Percentiles rank a stretch among this genome's conserved stretches.
phyloP scores from a whole-genome alignment of 2,329 filamentous ascomycete species.

The Colletotrichum sp. region DNA sequence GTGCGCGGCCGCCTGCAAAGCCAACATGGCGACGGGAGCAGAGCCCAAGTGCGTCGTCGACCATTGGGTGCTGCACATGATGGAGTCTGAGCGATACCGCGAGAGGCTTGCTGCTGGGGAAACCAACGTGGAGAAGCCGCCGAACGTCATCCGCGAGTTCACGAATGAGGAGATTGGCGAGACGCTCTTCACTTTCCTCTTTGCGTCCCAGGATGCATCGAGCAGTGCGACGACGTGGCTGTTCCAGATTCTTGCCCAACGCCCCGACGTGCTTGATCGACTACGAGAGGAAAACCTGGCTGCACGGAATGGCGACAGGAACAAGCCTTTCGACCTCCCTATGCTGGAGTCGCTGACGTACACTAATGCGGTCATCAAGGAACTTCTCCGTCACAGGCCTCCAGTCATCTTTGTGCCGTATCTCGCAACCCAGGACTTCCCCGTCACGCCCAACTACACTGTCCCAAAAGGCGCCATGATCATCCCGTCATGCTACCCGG shows the following conservation, averaged over 20 bases:
- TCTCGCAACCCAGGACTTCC: slow-evolving; percentile 50
- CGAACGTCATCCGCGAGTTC: slow-evolving; percentile 55
- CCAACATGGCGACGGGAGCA: slow-evolving; percentile 73
- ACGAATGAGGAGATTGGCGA: slow-evolving; percentile 53
- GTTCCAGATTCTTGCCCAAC: slow-evolving; percentile 56
- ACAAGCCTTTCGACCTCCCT: slow-evolving; percentile 42
- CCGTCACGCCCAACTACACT: slow-evolving; percentile 51
- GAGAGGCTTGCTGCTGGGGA: slow-evolving; percentile 67
- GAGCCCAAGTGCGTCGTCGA: slow-evolving; percentile 77
- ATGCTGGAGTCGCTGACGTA: slow-evolving; percentile 57
- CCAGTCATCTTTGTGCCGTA: slow-evolving; percentile 62
- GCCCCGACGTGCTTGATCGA: slow-evolving; percentile 51
- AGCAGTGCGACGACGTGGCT: slow-evolving; percentile 59
- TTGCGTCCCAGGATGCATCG: slow-evolving; percentile 58
- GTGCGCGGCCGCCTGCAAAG: slow-evolving; percentile 75
- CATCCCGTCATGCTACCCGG: slow-evolving; percentile 56
- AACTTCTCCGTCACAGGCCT: slow-evolving; percentile 55
- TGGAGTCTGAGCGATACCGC: slow-evolving; percentile 72
- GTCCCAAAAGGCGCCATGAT: slow-evolving; percentile 55
- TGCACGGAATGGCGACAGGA: slow-evolving; percentile 45
- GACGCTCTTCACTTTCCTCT: slow-evolving; percentile 59
- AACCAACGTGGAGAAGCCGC: slow-evolving; percentile 43
- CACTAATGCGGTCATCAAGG: slow-evolving; percentile 58
- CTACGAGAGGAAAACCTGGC: slow-evolving; percentile 53
- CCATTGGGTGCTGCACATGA: slow-evolving; percentile 77